phyloP scores from a whole-genome alignment of 2,329 filamentous ascomycete genomes.

The Helotiales sp. region DNA sequence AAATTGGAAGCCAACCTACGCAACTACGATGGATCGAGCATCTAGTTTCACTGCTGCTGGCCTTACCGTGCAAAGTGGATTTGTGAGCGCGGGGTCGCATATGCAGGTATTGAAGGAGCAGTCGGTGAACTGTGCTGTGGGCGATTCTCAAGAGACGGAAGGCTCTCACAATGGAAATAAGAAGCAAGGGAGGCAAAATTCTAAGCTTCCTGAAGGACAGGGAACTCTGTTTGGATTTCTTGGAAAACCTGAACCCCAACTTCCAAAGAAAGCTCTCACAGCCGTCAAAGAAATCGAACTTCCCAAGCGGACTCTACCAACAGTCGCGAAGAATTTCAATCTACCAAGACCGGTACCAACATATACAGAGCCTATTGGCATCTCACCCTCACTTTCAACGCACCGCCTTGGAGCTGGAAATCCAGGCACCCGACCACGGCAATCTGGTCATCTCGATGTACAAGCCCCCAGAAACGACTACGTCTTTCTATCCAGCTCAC shows the following conservation, averaged over 20 bases:
- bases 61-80: slow-evolving; percentile 28
- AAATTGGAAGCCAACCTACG: slow-evolving; percentile 47
- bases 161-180: neutral
- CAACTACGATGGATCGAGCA: slow-evolving; percentile 66
- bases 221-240: slow-evolving; percentile 38
- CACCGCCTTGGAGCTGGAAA: slow-evolving; percentile 33
- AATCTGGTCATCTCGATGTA: slow-evolving; percentile 17
- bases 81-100: slow-evolving; percentile 41
- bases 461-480: slow-evolving; percentile 32
- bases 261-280: neutral
- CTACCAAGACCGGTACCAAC: slow-evolving; percentile 8
- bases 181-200: slow-evolving; percentile 19
- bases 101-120: slow-evolving; percentile 41
- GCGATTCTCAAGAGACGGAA: slow-evolving; percentile 17
- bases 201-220: slow-evolving; percentile 31
- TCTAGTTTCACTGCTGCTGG: slow-evolving; percentile 66
- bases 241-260: slow-evolving; percentile 32
- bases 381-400: slow-evolving; percentile 30
- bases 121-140: slow-evolving; percentile 34
- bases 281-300: neutral
- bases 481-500: slow-evolving; percentile 42
- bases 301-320: neutral
- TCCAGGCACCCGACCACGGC: slow-evolving; percentile 32
- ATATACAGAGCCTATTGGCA: slow-evolving; percentile 14
- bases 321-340: slow-evolving; percentile 17